These are phyloP conservation scores for Daldinia childiae DNA, from an alignment of 495 filamentous ascomycete genomes.

Conservation along the genomic window DNA sequence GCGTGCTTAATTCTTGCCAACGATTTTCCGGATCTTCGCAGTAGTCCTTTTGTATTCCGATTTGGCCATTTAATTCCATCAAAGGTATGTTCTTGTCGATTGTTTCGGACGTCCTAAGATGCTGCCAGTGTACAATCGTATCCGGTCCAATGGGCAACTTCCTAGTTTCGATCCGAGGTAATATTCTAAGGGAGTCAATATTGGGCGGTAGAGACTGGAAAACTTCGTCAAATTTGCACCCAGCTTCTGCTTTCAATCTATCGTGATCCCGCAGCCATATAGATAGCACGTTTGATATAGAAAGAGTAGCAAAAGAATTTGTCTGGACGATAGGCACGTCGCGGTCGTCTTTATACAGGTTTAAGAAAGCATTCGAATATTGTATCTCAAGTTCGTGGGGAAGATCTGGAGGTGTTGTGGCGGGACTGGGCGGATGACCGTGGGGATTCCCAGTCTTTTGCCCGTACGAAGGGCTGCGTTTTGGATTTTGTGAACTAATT, in stretches of 20 bases:
- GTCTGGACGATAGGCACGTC: conserved; percentile 64
- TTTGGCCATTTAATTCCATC: conserved; percentile 86
- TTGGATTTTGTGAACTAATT: conserved; percentile 65
- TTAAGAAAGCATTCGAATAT: conserved; percentile 77
- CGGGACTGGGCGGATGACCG: conserved; percentile 63
- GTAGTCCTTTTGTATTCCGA: conserved; percentile 83
- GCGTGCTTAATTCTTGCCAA: conserved; percentile 78
- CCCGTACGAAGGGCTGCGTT: conserved; percentile 63
- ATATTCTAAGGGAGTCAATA: conserved; percentile 48
- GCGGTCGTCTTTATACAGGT: conserved; percentile 70
- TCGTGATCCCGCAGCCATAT: conserved; percentile 76
- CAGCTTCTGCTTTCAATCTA: conserved; percentile 56
- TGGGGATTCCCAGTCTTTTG: conserved; percentile 51
- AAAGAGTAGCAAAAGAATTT: conserved; percentile 74
- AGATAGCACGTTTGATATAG: conserved; percentile 71
- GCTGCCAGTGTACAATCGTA: conserved; percentile 70
- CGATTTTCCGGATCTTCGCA: conserved; percentile 74
- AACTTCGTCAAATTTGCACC: conserved; percentile 57
- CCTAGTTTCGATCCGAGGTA: conserved; percentile 54
- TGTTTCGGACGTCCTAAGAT: conserved; percentile 65
- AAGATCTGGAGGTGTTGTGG: conserved; percentile 64
- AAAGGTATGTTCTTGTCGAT: conserved; percentile 75
- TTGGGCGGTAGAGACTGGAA: conserved; percentile 55
- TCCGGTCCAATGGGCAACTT: conserved; percentile 56
- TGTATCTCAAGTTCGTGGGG: conserved; percentile 65